Base-by-base conservation (phyloP, 2,329 filamentous ascomycete genomes). In the Sordariomycetes sp. region DNA sequence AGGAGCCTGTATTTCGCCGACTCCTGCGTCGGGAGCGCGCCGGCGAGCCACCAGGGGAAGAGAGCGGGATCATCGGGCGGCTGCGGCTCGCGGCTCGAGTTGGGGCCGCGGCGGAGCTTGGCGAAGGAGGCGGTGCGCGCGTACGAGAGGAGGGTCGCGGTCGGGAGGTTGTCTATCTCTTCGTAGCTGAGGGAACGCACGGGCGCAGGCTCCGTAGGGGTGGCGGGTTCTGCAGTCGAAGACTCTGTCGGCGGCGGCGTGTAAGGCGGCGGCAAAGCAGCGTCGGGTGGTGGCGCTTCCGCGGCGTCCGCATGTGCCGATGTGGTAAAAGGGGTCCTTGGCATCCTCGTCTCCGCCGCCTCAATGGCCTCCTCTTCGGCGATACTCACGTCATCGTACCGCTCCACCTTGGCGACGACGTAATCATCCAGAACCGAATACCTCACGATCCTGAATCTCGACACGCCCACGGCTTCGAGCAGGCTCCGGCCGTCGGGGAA, bases 41-140 rank as follows among this genome's bases (percentile, higher is more conserved):
- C 89, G 10, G 87, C 90, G 62, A 96, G 86, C 91, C 91, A 96
- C 78, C 90, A 96, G 0, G 90, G 88, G 62, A 96, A 94, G 1
- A 82, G 68, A 2, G 84, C 84, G 1, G 89, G 84, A 64, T 95
- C 89, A 17, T 80, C 75, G 0, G 90, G 90, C 22, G 85, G 86
- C 59, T 87, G 81, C 13, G 87, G 81, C 13, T 90, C 90, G 62
- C 92, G 94, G 6, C 87, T 83, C 35, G 81, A 73, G 34, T 91
- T 73, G 36, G 91, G 84, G 10, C 85, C 80, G 56, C 82, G 75
- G 5, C 76, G 76, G 57, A 82, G 79, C 80, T 90, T 90, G 53
- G 79, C 79, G 20, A 72, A 71, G 42, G 95, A 81, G 63, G 92
- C 95, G 0, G 79, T 75, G 8, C 80, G 74, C 7, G 81, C 82